Evolutionary conservation across 805 yeast species (phyloP).

Genomic region (Hanseniaspora pseudoguilliermondii): DNA sequence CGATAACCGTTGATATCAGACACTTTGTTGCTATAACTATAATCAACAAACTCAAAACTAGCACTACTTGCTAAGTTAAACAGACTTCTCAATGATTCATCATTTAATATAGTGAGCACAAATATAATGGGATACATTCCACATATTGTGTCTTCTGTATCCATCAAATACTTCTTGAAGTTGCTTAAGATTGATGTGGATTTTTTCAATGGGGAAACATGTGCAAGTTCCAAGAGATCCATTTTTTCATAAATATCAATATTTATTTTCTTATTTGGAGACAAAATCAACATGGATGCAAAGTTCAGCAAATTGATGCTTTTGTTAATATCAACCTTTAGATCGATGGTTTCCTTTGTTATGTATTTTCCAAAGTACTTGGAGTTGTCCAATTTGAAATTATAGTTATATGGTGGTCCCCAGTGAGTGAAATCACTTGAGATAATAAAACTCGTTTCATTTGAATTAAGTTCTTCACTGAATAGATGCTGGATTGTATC

Average conservation of each 20-base stretch:
- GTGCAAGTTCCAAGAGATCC: not conserved
- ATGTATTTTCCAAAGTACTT: not conserved
- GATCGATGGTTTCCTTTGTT: slow-evolving; percentile 13
- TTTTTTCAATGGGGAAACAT: not conserved
- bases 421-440: slow-evolving; percentile 94
- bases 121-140: slow-evolving; percentile 76
- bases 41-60: slow-evolving; percentile 58
- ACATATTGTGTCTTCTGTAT: slow-evolving; percentile 82
- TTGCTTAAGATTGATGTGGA: not conserved
- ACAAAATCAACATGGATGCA: slow-evolving; percentile 3
- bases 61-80: slow-evolving; percentile 12
- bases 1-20: slow-evolving; percentile 45
- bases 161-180: slow-evolving; percentile 59
- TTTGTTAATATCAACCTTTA: slow-evolving; percentile 13
- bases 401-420: slow-evolving; percentile 56
- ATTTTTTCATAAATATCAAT: not conserved
- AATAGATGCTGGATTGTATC: slow-evolving; percentile 36
- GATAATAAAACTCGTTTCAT: slow-evolving; percentile 48
- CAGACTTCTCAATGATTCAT: slow-evolving; percentile 13
- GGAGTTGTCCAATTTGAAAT: slow-evolving; percentile 25
- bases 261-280: not conserved
- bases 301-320: slow-evolving; percentile 14
- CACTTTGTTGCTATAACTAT: slow-evolving; percentile 60
- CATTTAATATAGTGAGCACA: slow-evolving; percentile 37
- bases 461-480: slow-evolving; percentile 40